Evolutionary conservation across 768 basidiomycete genomes (phyloP), one percentile per base, ranked within the genome.

Genomic region (Russula ochroleuca): DNA sequence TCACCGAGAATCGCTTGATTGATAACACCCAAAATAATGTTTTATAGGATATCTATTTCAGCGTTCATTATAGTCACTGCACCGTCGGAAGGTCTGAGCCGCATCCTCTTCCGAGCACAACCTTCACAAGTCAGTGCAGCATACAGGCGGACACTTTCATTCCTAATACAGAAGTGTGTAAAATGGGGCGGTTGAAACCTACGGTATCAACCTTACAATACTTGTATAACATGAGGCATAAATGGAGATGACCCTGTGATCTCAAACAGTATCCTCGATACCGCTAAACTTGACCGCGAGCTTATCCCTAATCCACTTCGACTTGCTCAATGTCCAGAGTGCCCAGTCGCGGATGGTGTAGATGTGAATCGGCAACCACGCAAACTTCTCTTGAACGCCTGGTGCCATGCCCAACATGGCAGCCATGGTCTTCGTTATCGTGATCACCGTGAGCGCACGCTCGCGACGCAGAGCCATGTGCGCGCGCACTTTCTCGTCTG

Each of bases 361-460:
- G 23, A 64, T 54, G 47, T 55, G 28, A 23, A 66, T 59, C 5
- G 65, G 65, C 11, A 47, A 14, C 57, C 70, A 72, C 9, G 55
- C 59, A 41, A 69, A 59, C 60, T 71, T 73, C 11, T 72, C 60
- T 0, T 73, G 75, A 37, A 71, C 57, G 68, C 67, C 53, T 19
- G 73, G 64, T 47, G 69, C 69, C 61, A 72, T 64, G 13, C 73
- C 72, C 21, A 61, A 41, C n/a, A 72, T 49, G 5, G 63, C 58
- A 17, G 73, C 56, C 63, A 78, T 62, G 8, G 67, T 59, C 69
- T 81, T 79, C 14, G 79, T 77, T 40, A 79, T 64, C 15, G 66
- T 63, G 53, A 83, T 81, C 25, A 79, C 77, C 35, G 73, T 71
- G 45, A 80, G 67, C 9, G 80, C 82, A 23, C 75, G 75, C 23